A percentile compares a stretch with the other conserved stretches of the same genome.
phyloP scores from a whole-genome alignment of 345 rosid species.

The Anastatica hierochuntica region DNA sequence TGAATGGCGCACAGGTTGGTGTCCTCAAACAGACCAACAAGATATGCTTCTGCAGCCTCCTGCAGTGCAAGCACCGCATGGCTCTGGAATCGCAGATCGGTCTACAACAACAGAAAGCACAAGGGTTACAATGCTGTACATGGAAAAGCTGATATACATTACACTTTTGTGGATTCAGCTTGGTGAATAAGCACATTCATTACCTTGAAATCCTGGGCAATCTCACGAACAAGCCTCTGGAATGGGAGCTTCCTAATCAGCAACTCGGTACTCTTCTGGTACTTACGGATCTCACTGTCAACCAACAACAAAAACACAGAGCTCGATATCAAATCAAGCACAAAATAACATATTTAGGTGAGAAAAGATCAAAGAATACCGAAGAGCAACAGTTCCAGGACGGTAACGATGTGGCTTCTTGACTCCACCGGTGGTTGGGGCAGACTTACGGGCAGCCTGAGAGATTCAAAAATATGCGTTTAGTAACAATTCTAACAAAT shows the following conservation, averaged over 20 bases:
- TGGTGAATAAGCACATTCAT: no score
- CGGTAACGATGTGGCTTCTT: constrained; percentile 94
- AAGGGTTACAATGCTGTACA: no score
- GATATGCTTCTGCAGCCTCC: constrained; percentile 90
- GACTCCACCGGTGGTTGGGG: constrained; percentile 91
- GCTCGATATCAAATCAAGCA: background rate
- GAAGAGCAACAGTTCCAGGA: constrained; percentile 92
- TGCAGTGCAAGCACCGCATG: constrained; percentile 81
- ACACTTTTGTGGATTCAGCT: no score
- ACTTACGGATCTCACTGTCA: constrained; percentile 87
- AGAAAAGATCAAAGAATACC: no score
- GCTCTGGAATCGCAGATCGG: constrained; percentile 91
- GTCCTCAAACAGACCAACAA: constrained; percentile 83
- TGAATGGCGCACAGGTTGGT: constrained; percentile 88
- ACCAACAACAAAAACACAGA: background rate
- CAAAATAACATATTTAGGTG: no score
- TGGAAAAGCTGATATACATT: no score
- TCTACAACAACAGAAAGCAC: constrained; percentile 32
- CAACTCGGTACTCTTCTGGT: constrained; percentile 93
- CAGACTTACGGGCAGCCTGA: constrained; percentile 93
- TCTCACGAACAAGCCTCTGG: constrained; percentile 97
- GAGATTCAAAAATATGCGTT: no score
- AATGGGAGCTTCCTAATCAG: constrained; percentile 86
- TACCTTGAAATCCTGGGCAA: constrained; percentile 83
- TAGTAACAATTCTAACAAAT: no score